Evolutionary conservation across 306 rosid species (phyloP).

Genomic region (Cucumis cinereus): DNA sequence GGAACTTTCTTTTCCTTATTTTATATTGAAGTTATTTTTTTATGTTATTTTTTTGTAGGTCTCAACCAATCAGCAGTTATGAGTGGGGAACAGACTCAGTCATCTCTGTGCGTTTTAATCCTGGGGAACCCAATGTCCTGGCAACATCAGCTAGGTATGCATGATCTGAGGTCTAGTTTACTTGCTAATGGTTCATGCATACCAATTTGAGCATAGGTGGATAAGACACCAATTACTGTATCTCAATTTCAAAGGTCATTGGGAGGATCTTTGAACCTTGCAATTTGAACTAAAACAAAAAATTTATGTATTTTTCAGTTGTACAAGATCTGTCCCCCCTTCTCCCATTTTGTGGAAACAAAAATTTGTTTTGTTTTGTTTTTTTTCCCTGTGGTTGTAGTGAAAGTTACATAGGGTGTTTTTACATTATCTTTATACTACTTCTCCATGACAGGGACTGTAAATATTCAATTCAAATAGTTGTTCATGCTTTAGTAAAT

Average conservation of each 20-base stretch:
- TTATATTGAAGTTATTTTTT: slow-evolving; percentile 3
- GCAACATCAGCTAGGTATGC: slow-evolving; percentile 75
- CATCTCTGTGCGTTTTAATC: slow-evolving; percentile 70
- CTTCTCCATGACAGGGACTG: background rate
- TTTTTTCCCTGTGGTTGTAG: no score
- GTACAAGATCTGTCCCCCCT: background rate
- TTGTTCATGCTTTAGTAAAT: background rate
- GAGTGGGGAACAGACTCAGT: slow-evolving; percentile 72
- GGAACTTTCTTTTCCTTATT: slow-evolving; percentile 6
- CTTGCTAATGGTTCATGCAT: background rate
- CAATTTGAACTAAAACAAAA: background rate
- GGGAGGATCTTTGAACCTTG: background rate
- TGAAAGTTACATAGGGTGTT: background rate
- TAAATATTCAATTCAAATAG: background rate
- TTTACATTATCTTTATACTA: background rate
- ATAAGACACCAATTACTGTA: no score
- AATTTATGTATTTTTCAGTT: background rate
- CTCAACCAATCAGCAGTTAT: slow-evolving; percentile 63
- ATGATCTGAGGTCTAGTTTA: background rate
- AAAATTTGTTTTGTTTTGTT: no score
- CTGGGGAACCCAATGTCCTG: slow-evolving; percentile 64
- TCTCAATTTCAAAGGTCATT: no score
- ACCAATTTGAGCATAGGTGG: background rate
- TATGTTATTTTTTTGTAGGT: slow-evolving; percentile 40
- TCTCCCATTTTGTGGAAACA: no score